phyloP scores from a whole-genome alignment of 73 alveolate genomes.

The Paramecium sexaurelia region DNA sequence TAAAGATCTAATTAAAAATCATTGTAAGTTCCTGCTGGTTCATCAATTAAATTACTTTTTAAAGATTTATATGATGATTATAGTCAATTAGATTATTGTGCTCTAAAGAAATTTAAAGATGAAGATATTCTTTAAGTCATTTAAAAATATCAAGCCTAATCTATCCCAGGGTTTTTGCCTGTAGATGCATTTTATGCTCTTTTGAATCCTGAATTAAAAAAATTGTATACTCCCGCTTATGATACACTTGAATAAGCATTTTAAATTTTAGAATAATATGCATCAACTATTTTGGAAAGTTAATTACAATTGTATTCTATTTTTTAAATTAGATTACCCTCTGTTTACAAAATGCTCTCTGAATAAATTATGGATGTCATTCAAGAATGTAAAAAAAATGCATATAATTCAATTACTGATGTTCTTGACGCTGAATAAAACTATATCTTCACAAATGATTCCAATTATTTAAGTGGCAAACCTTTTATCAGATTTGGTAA shows the following conservation, averaged over 20 bases:
- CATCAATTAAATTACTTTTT: slow-evolving; percentile 71
- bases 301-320: background rate
- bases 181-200: slow-evolving; percentile 92
- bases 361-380: slow-evolving; percentile 9
- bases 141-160: slow-evolving; percentile 95
- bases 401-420: slow-evolving; percentile 55
- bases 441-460: slow-evolving; percentile 94
- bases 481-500: slow-evolving; percentile 83
- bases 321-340: background rate
- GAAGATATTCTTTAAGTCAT: slow-evolving; percentile 95
- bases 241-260: slow-evolving; percentile 86
- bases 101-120: slow-evolving; percentile 73
- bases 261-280: slow-evolving; percentile 83
- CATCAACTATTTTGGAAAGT: slow-evolving; percentile 75
- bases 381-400: slow-evolving; percentile 39
- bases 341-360: background rate
- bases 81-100: slow-evolving; percentile 9
- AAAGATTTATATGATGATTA: slow-evolving; percentile 71
- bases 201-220: slow-evolving; percentile 85
- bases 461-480: slow-evolving; percentile 84
- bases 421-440: slow-evolving; percentile 90
- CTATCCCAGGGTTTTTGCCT: slow-evolving; percentile 98
- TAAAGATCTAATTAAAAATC: slow-evolving; percentile 2
- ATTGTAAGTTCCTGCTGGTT: slow-evolving; percentile 70
- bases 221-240: slow-evolving; percentile 86